These are phyloP conservation scores for Colletotrichum sp. DNA, from an alignment of 2,329 filamentous ascomycete genomes.

Conservation along the genomic window DNA sequence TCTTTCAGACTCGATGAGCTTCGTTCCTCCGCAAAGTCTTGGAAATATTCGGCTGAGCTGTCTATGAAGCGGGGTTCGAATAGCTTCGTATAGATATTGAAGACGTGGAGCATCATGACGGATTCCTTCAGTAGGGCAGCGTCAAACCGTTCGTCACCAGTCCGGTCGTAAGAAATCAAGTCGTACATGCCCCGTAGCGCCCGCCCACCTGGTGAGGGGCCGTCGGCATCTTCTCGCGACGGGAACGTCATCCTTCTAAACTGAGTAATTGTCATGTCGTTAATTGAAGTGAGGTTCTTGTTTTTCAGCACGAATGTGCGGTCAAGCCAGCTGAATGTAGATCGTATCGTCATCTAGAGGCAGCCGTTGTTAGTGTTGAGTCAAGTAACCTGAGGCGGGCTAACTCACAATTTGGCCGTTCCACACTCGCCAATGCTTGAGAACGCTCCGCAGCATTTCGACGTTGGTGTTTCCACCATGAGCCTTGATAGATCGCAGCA, in stretches of 20 bases:
- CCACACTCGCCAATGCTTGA: conserved; percentile 77
- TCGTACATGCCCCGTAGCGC: conserved; percentile 71
- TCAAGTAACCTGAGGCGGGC: neutral
- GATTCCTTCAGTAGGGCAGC: conserved; percentile 72
- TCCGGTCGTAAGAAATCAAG: conserved; percentile 76
- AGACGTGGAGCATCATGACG: conserved; percentile 83
- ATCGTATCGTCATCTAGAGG: conserved; percentile 73
- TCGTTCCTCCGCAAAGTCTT: conserved; percentile 71
- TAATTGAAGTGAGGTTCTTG: conserved; percentile 72
- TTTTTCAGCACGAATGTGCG: conserved; percentile 84
- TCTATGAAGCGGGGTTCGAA: conserved; percentile 81
- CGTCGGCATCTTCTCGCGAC: conserved; percentile 19
- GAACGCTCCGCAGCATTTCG: conserved; percentile 63
- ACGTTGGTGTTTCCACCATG: conserved; percentile 60
- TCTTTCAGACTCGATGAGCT: conserved; percentile 69
- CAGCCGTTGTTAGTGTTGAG: conserved; percentile 15
- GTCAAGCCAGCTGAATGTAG: conserved; percentile 93
- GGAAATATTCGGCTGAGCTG: conserved; percentile 71
- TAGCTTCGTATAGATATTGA: conserved; percentile 77
- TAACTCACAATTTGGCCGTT: conserved; percentile 72
- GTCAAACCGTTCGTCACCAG: conserved; percentile 61
- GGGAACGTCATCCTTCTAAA: conserved; percentile 70
- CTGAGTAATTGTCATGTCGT: conserved; percentile 78
- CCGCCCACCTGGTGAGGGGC: conserved; percentile 38
- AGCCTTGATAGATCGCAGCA: conserved; percentile 61